phyloP scores from a whole-genome alignment of 164 flowering plant species.

The Sedum album region DNA sequence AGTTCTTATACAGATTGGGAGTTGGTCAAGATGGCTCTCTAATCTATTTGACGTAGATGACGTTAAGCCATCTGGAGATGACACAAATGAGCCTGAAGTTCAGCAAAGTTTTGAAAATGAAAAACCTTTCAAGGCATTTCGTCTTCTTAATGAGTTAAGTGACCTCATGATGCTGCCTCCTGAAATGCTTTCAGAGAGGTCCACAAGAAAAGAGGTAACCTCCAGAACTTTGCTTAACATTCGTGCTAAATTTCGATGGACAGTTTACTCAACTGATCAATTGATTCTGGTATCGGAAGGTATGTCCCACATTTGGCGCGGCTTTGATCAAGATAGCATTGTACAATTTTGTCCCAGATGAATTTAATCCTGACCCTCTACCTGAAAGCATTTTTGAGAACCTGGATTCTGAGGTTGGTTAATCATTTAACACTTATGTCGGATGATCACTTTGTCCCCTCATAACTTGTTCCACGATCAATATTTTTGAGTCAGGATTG shows the following conservation, averaged over 20 bases:
- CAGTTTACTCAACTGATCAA: not conserved
- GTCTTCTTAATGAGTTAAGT: constrained; percentile 81
- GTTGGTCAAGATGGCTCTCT: constrained; percentile 89
- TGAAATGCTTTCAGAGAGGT: constrained; percentile 63
- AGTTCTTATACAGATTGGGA: constrained; percentile 56
- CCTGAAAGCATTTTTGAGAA: constrained; percentile 32
- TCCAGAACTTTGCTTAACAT: not conserved
- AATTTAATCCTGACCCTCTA: constrained; percentile 45
- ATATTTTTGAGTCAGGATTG: not conserved
- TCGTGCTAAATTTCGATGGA: not conserved
- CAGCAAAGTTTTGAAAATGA: constrained; percentile 25
- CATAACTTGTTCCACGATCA: not conserved
- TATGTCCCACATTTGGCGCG: constrained; percentile 44
- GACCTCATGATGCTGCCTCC: constrained; percentile 95
- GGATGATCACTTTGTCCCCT: not conserved
- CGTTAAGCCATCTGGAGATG: constrained; percentile 28
- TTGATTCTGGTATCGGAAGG: constrained; percentile 22
- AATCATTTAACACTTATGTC: not conserved
- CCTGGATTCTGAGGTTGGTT: constrained; percentile 44
- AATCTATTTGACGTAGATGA: constrained; percentile 73
- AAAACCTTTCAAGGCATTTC: constrained; percentile 55
- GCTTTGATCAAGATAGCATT: constrained; percentile 38
- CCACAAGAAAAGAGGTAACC: constrained; percentile 74
- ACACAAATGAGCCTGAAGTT: constrained; percentile 15
- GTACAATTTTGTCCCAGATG: constrained; percentile 51